A percentile compares a stretch with the other conserved stretches of the same genome.
Conservation (phyloP, 31 red algal species). For the Asparagopsis taxiformis region DNA sequence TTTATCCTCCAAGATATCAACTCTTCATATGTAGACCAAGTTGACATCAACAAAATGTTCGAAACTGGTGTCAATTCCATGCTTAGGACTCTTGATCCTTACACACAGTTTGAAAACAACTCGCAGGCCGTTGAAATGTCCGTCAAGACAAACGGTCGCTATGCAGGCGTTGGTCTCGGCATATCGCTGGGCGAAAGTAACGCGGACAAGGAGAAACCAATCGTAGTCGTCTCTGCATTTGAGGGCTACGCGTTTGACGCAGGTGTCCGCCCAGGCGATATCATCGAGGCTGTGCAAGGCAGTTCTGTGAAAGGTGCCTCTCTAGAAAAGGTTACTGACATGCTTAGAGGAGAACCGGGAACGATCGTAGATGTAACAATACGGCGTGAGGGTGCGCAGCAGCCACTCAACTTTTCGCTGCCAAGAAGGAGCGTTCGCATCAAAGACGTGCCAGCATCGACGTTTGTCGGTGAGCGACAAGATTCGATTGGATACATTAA, state of each 20-base stretch:
- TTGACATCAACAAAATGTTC: constrained; percentile 91
- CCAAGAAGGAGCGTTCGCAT: constrained; percentile 68
- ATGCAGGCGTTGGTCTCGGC: constrained; percentile 78
- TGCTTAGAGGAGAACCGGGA: constrained; percentile 90
- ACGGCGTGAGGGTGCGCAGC: constrained; percentile 36
- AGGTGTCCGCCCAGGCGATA: constrained; percentile 93
- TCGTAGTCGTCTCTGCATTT: constrained; percentile 91
- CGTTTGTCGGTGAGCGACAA: constrained; percentile 51
- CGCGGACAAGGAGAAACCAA: constrained; percentile 8
- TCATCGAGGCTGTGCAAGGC: constrained; percentile 69
- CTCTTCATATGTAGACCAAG: constrained; percentile 87
- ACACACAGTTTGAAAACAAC: constrained; percentile 97
- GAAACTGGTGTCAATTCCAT: constrained; percentile 97
- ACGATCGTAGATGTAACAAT: constrained; percentile 71
- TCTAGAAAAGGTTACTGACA: constrained; percentile 76
- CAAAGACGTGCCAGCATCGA: constrained; percentile 84
- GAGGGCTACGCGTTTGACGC: constrained; percentile 98
- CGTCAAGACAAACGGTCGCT: constrained; percentile 82
- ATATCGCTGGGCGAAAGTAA: constrained; percentile 40
- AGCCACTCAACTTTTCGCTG: constrained; percentile 59
- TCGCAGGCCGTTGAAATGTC: constrained; percentile 85
- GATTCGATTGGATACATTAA: constrained; percentile 93
- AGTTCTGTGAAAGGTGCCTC: constrained; percentile 47
- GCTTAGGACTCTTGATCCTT: constrained; percentile 95
- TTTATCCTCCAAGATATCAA: constrained; percentile 89